Percentiles rank a stretch among this genome's conserved stretches.
Conservation (phyloP, 2,329 filamentous ascomycete species). For the Sporothrix dimorphospora region DNA sequence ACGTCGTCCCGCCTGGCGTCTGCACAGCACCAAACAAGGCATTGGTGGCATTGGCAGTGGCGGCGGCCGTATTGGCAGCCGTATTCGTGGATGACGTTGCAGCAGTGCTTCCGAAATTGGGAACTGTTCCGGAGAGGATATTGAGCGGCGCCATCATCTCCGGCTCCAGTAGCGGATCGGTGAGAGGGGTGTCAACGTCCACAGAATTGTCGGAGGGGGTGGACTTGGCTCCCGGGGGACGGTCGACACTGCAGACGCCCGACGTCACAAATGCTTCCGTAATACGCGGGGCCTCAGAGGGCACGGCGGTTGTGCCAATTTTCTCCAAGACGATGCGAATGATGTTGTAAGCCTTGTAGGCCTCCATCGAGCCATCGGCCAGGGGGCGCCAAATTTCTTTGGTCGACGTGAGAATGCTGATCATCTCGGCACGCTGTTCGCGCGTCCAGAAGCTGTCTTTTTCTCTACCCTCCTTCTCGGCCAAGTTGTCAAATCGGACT, state of each 20-base stretch:
- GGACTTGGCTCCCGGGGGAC: not conserved
- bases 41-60: constrained; percentile 36
- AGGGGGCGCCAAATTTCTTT: constrained; percentile 79
- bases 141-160: constrained; percentile 47
- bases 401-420: constrained; percentile 71
- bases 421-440: constrained; percentile 72
- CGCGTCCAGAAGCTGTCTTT: constrained; percentile 57
- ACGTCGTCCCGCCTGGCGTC: constrained; percentile 47
- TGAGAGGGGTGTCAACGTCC: constrained; percentile 20
- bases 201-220: constrained; percentile 20
- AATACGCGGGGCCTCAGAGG: not conserved
- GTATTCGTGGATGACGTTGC: not conserved
- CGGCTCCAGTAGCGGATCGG: constrained; percentile 42
- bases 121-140: constrained; percentile 47
- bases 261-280: constrained; percentile 12
- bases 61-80: not conserved
- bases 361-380: constrained; percentile 80
- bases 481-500: constrained; percentile 69
- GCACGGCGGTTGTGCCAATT: constrained; percentile 56
- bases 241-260: not conserved
- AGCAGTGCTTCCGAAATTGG: not conserved
- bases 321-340: constrained; percentile 85
- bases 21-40: constrained; percentile 41
- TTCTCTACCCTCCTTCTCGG: constrained; percentile 47
- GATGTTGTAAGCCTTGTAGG: constrained; percentile 80